phyloP scores from a whole-genome alignment of 1,284 basidiomycete species.

The Pterulicium gracile region DNA sequence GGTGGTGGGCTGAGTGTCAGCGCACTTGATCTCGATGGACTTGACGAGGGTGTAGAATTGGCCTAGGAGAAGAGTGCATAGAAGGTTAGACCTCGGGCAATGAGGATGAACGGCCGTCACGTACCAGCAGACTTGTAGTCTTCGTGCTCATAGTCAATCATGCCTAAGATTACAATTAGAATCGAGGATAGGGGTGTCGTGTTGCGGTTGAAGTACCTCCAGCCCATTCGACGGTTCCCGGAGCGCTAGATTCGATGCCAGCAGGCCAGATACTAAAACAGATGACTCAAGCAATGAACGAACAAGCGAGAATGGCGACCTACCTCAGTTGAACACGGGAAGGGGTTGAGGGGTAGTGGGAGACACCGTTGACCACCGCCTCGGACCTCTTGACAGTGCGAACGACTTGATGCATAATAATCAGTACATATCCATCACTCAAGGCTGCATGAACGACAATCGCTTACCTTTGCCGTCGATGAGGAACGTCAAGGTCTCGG shows the following conservation, averaged over 20 bases:
- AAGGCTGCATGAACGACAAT: too few relatives aligned
- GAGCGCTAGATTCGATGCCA: slow-evolving; percentile 46
- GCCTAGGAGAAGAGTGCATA: slow-evolving; percentile 16
- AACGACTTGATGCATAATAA: too few relatives aligned
- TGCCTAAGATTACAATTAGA: slow-evolving; percentile 22
- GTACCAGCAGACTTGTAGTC: slow-evolving; percentile 56
- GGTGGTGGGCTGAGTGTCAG: slow-evolving; percentile 30
- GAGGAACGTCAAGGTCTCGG: slow-evolving; percentile 50
- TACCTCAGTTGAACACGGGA: slow-evolving; percentile 70
- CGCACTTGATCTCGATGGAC: slow-evolving; percentile 50
- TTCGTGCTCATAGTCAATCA: slow-evolving; percentile 68
- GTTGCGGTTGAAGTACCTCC: slow-evolving; percentile 28
- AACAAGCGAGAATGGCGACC: slow-evolving; percentile 5
- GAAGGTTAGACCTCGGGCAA: slow-evolving; percentile 3
- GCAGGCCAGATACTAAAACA: slow-evolving; percentile 63
- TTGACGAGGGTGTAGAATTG: slow-evolving; percentile 53
- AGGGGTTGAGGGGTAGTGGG: slow-evolving; percentile 64
- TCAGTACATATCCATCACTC: too few relatives aligned
- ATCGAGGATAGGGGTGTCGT: background rate
- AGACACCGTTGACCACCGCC: slow-evolving; percentile 39
- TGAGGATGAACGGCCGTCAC: slow-evolving; percentile 10
- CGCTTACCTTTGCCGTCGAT: slow-evolving; percentile 49
- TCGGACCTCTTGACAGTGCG: slow-evolving; percentile 57
- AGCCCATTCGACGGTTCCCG: slow-evolving; percentile 68
- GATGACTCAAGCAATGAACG: slow-evolving; percentile 3